These are phyloP conservation scores for Xylariomycetidae sp. DNA, from an alignment of 2,329 filamentous ascomycete genomes.

Conservation along the genomic window DNA sequence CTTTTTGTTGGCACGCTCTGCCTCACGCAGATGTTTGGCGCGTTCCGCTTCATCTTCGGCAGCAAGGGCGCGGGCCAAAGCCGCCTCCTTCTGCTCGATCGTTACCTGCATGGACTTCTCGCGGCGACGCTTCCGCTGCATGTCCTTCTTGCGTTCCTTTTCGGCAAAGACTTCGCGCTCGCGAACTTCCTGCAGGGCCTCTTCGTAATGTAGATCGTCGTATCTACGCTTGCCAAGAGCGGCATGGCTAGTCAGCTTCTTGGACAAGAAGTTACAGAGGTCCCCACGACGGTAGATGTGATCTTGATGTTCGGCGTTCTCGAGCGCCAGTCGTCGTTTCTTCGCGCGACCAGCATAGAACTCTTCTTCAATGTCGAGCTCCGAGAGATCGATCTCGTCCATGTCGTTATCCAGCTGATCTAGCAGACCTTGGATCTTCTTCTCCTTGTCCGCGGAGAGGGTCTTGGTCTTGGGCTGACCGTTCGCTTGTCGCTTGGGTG, in stretches of 20 bases:
- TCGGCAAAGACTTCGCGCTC: constrained; percentile 87
- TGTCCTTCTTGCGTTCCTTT: constrained; percentile 99
- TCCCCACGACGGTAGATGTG: constrained; percentile 58
- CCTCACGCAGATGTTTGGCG: constrained; percentile 74
- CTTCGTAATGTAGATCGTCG: constrained; percentile 68
- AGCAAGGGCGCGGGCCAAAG: constrained; percentile 69
- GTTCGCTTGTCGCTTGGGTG: constrained; percentile 56
- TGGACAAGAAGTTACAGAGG: constrained; percentile 51
- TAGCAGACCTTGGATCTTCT: constrained; percentile 63
- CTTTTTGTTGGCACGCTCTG: constrained; percentile 87
- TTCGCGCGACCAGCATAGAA: constrained; percentile 50
- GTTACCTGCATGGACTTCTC: constrained; percentile 95
- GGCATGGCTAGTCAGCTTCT: constrained; percentile 62
- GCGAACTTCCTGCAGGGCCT: constrained; percentile 79
- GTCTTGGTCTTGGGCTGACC: constrained; percentile 46
- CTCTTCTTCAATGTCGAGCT: constrained; percentile 38
- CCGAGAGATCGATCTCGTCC: constrained; percentile 34
- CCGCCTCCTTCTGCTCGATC: constrained; percentile 82
- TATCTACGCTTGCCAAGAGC: constrained; percentile 70
- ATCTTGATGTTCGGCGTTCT: constrained; percentile 55
- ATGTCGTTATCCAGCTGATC: constrained; percentile 35
- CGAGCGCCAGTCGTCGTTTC: constrained; percentile 65
- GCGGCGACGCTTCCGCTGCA: constrained; percentile 92
- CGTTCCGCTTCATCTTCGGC: constrained; percentile 79
- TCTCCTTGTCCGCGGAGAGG: constrained; percentile 54